These are phyloP conservation scores for Boletus sp. DNA, from an alignment of 768 basidiomycete species.

Conservation along the genomic window DNA sequence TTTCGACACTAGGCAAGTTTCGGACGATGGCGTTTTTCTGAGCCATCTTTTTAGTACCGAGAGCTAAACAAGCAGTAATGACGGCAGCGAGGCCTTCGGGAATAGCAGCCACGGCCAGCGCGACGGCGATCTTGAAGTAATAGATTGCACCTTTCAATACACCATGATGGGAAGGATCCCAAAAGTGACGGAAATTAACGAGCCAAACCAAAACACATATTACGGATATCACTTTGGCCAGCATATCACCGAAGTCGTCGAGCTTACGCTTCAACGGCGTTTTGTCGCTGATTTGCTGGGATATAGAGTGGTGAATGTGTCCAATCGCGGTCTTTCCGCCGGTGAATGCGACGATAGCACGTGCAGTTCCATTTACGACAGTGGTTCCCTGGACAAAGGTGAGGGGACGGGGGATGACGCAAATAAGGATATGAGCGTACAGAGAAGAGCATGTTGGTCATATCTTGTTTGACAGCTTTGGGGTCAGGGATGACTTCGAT, in stretches of 20 bases:
- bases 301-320: constrained; percentile 95
- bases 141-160: constrained; percentile 92
- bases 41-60: constrained; percentile 99
- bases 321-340: constrained; percentile 91
- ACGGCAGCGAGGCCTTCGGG: constrained; percentile 98
- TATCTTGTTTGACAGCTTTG: constrained; percentile 94
- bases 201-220: constrained; percentile 98
- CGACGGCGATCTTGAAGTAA: constrained; percentile 99
- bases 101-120: constrained; percentile 97
- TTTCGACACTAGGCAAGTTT: constrained; percentile 95
- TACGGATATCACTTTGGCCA: constrained; percentile 96
- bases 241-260: constrained; percentile 96
- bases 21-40: constrained; percentile 98
- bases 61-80: constrained; percentile 93
- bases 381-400: constrained; percentile 72
- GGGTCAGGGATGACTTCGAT: constrained; percentile 63
- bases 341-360: constrained; percentile 84
- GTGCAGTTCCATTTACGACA: constrained; percentile 89
- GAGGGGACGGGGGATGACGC: background rate
- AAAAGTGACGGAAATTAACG: constrained; percentile 95
- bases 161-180: constrained; percentile 91
- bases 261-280: constrained; percentile 96
- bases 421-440: constrained; percentile 38
- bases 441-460: constrained; percentile 95
- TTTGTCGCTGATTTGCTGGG: constrained; percentile 90